Evolutionary conservation across 345 rosid genomes (phyloP).

Genomic region (Excoecaria agallocha): DNA sequence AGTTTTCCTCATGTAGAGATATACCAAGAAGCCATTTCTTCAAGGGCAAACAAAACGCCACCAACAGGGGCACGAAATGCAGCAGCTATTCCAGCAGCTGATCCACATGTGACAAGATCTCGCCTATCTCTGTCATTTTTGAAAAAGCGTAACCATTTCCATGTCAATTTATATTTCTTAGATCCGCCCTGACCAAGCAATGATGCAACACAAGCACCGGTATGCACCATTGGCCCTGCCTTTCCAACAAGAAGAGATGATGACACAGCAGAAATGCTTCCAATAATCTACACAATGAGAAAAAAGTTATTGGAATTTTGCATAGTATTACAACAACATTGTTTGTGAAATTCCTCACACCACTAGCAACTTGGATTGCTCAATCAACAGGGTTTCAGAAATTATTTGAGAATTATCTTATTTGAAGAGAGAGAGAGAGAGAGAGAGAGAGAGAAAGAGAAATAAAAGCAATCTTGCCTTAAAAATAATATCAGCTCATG

Average conservation of each 20-base stretch:
- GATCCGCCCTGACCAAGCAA: slow-evolving; percentile 91
- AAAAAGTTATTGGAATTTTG: slow-evolving; percentile 3
- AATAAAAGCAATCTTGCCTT: neutral
- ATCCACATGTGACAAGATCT: slow-evolving; percentile 91
- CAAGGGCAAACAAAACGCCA: slow-evolving; percentile 83
- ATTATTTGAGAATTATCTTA: neutral
- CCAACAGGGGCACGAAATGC: slow-evolving; percentile 94
- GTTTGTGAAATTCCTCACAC: neutral
- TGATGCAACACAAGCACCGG: slow-evolving; percentile 91
- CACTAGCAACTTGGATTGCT: neutral
- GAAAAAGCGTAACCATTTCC: slow-evolving; percentile 80
- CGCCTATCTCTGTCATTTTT: slow-evolving; percentile 83
- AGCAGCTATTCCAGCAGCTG: slow-evolving; percentile 96
- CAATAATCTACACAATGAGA: slow-evolving; percentile 54
- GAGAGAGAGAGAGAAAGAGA: neutral
- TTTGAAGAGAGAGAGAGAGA: too few relatives aligned
- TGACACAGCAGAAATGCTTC: slow-evolving; percentile 84
- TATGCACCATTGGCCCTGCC: slow-evolving; percentile 97
- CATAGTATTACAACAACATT: neutral
- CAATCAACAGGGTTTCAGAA: neutral
- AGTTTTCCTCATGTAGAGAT: slow-evolving; percentile 9
- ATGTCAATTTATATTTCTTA: slow-evolving; percentile 63
- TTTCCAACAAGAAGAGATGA: slow-evolving; percentile 87
- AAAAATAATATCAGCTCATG: neutral
- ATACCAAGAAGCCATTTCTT: slow-evolving; percentile 97